These are phyloP conservation scores for Paramyrothecium roridum DNA, from an alignment of 2,329 filamentous ascomycete species.

Conservation along the genomic window DNA sequence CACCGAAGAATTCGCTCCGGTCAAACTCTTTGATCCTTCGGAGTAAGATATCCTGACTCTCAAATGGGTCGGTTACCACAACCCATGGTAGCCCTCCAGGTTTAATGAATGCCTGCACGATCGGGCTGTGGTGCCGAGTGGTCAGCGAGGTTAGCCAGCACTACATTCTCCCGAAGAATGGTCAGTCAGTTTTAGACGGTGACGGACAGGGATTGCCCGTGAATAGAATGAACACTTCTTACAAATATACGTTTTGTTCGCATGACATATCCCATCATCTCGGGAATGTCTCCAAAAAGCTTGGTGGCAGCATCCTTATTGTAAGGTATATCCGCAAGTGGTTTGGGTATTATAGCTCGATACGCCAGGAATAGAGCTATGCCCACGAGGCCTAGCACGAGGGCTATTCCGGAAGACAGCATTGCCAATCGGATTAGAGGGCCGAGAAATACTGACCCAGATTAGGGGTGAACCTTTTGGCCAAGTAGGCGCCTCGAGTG, in stretches of 20 bases:
- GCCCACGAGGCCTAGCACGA: not conserved
- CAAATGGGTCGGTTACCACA: constrained; percentile 34
- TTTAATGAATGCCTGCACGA: constrained; percentile 44
- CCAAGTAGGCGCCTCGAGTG: no score
- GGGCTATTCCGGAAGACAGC: not conserved
- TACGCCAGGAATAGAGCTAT: constrained; percentile 3
- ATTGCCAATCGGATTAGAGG: not conserved
- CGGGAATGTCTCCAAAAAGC: constrained; percentile 38
- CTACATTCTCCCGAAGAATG: constrained; percentile 4
- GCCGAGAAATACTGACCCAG: no score
- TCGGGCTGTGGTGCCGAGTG: constrained; percentile 30
- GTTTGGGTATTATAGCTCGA: constrained; percentile 29
- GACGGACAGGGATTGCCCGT: not conserved
- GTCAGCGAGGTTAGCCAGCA: constrained; percentile 29
- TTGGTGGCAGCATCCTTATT: constrained; percentile 28
- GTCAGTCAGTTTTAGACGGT: not conserved
- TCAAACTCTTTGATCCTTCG: constrained; percentile 41
- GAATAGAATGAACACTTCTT: no score
- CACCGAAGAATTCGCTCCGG: constrained; percentile 28
- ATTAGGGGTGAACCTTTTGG: no score
- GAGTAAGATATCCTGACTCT: constrained; percentile 39
- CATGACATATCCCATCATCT: constrained; percentile 30
- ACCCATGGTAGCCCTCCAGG: constrained; percentile 38
- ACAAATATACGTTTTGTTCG: constrained; percentile 25
- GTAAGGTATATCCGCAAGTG: constrained; percentile 41